Base-by-base conservation (phyloP, 2,329 filamentous ascomycete species). In the Paraphaeosphaeria sporulosa region DNA sequence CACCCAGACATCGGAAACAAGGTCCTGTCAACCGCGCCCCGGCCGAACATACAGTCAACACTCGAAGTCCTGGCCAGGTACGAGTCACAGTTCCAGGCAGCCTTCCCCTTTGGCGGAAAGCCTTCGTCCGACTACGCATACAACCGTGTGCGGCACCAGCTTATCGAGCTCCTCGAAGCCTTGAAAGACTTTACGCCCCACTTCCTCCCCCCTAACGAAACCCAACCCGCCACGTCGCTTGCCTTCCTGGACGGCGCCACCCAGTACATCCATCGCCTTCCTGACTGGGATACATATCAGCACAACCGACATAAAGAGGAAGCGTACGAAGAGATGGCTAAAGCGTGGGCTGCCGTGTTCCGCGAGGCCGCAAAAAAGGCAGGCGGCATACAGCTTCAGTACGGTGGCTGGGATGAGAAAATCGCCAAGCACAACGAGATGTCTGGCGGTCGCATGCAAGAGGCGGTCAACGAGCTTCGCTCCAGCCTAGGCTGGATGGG, bases 111-210 rank as follows among this genome's bases (percentile, higher is more conserved):
- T 63, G 90, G 96, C 70, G 92, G 93, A 73, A 90, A 93, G 68
- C 86, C 90, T 13, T 92, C 89, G 60, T 93, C 93, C 44, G 94
- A 98, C 77, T 98, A 98, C 80, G 90, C 93, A 53, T 99, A 97
- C 78, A 96, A 97, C 76, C 89, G 95, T 69, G 92, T 98, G 57
- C 92, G 90, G 69, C 90, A 94, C 65, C 87, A 90, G 40, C 84
- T 98, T 19, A 82, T 88, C 27, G 89, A 92, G 59, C 86, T 99
- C 25, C 87, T 97, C 61, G 93, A 97, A 60, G 93, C 95, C 46
- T 85, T 99, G 47, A 90, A 90, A 76, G 95, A 99, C 74, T 99
- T 96, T 75, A 98, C 94, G 0, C 93, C 93, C 4, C 93, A 98
- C 77, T 99, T 96, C 72, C 87, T 99, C 2, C 95, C 95, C 13